Conservation (phyloP, 2,329 filamentous ascomycete species). For the Phialophora chinensis region DNA sequence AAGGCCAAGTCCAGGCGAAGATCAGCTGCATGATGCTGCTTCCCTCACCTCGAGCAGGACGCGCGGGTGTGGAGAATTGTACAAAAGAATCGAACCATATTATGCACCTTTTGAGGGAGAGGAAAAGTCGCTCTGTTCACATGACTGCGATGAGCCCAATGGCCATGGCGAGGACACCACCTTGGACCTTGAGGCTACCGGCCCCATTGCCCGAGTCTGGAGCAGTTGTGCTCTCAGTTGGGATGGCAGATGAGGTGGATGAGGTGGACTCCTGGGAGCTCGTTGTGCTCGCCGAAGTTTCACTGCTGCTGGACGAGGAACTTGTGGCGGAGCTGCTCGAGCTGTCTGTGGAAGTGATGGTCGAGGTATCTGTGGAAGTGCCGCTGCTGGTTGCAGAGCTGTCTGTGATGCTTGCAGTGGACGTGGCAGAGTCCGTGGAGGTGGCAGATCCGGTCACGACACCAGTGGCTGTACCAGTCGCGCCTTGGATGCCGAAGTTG, state of each 20-base stretch:
- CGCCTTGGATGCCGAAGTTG: conserved; percentile 57
- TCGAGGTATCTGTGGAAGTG: conserved; percentile 32
- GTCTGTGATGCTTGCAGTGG: conserved; percentile 37
- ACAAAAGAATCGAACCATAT: conserved; percentile 10
- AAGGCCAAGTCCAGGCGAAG: background rate
- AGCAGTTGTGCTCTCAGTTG: conserved; percentile 43
- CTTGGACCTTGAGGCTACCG: conserved; percentile 44
- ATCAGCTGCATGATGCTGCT: conserved; percentile 1
- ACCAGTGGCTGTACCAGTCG: conserved; percentile 47
- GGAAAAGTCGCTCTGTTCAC: conserved; percentile 38
- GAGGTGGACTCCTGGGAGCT: conserved; percentile 20
- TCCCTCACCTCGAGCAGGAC: background rate
- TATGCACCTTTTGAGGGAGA: conserved; percentile 2
- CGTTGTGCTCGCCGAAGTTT: conserved; percentile 36
- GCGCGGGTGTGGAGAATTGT: conserved; percentile 4
- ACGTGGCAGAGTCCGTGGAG: conserved; percentile 37
- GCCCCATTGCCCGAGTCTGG: conserved; percentile 44
- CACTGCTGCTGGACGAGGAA: conserved; percentile 37
- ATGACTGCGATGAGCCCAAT: conserved; percentile 46
- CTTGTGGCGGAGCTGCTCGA: conserved; percentile 30
- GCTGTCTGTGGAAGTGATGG: conserved; percentile 25
- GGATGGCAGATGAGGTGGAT: conserved; percentile 24
- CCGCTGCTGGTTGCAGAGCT: conserved; percentile 32
- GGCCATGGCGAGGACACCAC: conserved; percentile 46
- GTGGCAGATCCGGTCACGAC: conserved; percentile 35